phyloP scores from a whole-genome alignment of 495 filamentous ascomycete species.

The Margaritispora aquatica region DNA sequence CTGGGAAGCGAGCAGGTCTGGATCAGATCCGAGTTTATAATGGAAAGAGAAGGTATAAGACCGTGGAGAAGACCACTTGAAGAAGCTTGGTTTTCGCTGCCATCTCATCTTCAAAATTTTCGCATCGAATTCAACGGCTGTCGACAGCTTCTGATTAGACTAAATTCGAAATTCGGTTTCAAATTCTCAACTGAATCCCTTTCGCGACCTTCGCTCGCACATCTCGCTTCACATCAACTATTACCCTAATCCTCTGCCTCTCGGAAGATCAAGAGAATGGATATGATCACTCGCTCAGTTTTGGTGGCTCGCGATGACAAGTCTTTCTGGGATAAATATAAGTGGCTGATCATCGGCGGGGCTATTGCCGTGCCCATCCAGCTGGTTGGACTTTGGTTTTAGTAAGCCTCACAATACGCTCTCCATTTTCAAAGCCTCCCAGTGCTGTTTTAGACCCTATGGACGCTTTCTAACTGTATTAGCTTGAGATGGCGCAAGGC shows the following conservation, averaged over 20 bases:
- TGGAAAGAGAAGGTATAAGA: neutral
- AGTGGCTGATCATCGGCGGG: slow-evolving; percentile 5
- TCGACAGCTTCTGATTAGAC: too few species aligned
- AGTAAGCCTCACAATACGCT: neutral
- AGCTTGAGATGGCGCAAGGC: slow-evolving; percentile 1
- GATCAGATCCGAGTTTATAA: too few species aligned
- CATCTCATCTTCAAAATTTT: neutral
- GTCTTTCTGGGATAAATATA: slow-evolving; percentile 7
- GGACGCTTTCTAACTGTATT: neutral
- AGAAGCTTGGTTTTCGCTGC: neutral
- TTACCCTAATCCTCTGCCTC: neutral
- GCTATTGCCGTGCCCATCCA: slow-evolving; percentile 3
- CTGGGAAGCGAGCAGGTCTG: neutral
- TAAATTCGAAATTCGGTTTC: too few species aligned
- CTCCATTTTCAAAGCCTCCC: too few species aligned
- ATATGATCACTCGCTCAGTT: neutral
- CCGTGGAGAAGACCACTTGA: neutral
- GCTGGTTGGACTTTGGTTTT: slow-evolving; percentile 2
- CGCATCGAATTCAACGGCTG: too few species aligned
- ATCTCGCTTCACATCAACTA: too few species aligned
- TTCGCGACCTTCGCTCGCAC: too few species aligned
- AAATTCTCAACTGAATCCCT: too few species aligned
- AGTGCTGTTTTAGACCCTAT: too few species aligned
- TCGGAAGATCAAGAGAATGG: neutral
- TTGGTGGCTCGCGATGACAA: slow-evolving; percentile 1